These are phyloP conservation scores for Gymnopilus junonius DNA, from an alignment of 768 basidiomycete genomes.

Conservation along the genomic window DNA sequence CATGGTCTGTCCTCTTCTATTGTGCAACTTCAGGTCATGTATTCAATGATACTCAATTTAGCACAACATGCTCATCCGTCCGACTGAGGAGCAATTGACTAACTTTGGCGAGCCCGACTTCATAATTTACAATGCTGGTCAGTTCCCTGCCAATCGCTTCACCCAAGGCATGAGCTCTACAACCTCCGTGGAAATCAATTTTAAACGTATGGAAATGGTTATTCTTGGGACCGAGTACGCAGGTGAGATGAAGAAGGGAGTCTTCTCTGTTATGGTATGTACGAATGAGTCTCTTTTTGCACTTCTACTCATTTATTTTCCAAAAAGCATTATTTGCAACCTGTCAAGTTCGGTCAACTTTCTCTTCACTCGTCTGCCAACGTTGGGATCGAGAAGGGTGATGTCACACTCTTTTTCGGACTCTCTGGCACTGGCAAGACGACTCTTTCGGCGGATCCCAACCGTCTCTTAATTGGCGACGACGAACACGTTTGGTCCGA, in stretches of 20 bases:
- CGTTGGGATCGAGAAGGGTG: slow-evolving; percentile 84
- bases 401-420: slow-evolving; percentile 99
- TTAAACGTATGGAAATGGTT: slow-evolving; percentile 99
- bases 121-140: slow-evolving; percentile 99
- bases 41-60: slow-evolving; percentile 32
- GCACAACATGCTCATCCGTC: slow-evolving; percentile 99
- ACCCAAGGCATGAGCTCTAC: slow-evolving; percentile 99
- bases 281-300: slow-evolving; percentile 2
- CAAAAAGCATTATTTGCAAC: slow-evolving; percentile 90
- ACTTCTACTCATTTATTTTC: slow-evolving; percentile 19
- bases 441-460: slow-evolving; percentile 95
- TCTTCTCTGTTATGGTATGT: slow-evolving; percentile 95
- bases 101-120: slow-evolving; percentile 98
- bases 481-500: slow-evolving; percentile 99
- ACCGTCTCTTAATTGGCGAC: slow-evolving; percentile 93
- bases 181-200: slow-evolving; percentile 99
- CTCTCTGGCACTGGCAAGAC: slow-evolving; percentile 99
- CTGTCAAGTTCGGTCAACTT: slow-evolving; percentile 97
- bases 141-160: slow-evolving; percentile 99
- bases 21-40: slow-evolving; percentile 20
- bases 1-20: slow-evolving; percentile 72
- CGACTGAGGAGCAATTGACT: slow-evolving; percentile 91
- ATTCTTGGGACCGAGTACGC: slow-evolving; percentile 98
- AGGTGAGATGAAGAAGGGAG: slow-evolving; percentile 99
- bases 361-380: slow-evolving; percentile 99